Evolutionary conservation across 192 early-diverging fungal species (phyloP).

Genomic region (Chytriomyces sp.): DNA sequence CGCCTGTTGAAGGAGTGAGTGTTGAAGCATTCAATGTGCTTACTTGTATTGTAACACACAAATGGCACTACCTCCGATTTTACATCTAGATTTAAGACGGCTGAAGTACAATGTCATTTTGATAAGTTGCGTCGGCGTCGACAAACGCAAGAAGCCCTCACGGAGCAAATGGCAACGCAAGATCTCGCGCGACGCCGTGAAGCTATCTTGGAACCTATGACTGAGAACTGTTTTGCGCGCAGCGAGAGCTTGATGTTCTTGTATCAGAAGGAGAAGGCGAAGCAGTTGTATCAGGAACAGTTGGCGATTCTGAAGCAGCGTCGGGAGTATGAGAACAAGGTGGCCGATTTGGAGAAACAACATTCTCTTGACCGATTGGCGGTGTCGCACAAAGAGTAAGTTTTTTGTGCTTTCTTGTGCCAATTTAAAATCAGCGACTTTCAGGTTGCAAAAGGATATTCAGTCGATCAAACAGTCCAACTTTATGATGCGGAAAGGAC

Average conservation of each 20-base stretch:
- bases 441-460: constrained; percentile 36
- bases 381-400: constrained; percentile 45
- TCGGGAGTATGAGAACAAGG: constrained; percentile 38
- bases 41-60: background rate
- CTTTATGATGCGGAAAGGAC: constrained; percentile 18
- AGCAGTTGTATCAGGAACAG: constrained; percentile 55
- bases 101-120: constrained; percentile 45
- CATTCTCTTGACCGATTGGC: constrained; percentile 37
- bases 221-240: constrained; percentile 46
- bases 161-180: constrained; percentile 42
- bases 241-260: constrained; percentile 51
- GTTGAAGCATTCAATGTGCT: constrained; percentile 4
- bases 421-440: background rate
- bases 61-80: background rate
- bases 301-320: constrained; percentile 48
- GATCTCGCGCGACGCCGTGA: constrained; percentile 1
- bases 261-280: constrained; percentile 55
- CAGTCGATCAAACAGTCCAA: constrained; percentile 29
- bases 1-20: constrained; percentile 42
- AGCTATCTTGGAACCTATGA: constrained; percentile 26
- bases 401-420: background rate
- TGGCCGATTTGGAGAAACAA: constrained; percentile 46
- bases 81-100: constrained; percentile 34
- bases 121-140: constrained; percentile 44
- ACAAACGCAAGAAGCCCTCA: constrained; percentile 38